A percentile compares a stretch with the other conserved stretches of the same genome.
phyloP scores from a whole-genome alignment of 2,329 filamentous ascomycete genomes.

The Xylariaceae sp. region DNA sequence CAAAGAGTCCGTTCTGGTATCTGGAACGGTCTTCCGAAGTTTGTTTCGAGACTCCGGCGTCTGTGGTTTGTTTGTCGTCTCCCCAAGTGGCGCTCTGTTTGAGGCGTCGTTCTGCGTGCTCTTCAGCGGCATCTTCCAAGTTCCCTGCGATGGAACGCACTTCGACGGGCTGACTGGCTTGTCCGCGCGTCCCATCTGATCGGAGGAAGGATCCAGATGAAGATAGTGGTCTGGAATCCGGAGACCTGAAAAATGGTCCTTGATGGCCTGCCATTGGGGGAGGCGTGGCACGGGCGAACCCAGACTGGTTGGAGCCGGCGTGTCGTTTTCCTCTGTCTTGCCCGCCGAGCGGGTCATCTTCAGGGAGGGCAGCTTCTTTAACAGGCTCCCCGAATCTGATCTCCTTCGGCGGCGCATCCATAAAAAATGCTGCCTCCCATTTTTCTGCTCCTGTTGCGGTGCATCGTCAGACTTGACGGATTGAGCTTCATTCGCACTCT shows the following conservation, averaged over 20 bases:
- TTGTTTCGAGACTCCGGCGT: slow-evolving; percentile 7
- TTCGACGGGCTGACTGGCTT: not conserved
- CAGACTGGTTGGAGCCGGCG: slow-evolving; percentile 12
- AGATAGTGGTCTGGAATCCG: slow-evolving; percentile 28
- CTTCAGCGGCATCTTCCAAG: not conserved
- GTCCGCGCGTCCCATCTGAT: slow-evolving; percentile 1
- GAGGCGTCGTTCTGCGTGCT: slow-evolving; percentile 7
- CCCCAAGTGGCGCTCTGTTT: slow-evolving; percentile 4
- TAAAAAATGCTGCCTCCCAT: slow-evolving; percentile 31
- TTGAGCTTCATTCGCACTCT: not conserved
- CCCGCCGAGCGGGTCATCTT: slow-evolving; percentile 17
- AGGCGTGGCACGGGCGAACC: slow-evolving; percentile 1
- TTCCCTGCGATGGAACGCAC: not conserved
- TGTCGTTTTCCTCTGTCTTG: slow-evolving; percentile 17
- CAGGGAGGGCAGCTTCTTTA: slow-evolving; percentile 9
- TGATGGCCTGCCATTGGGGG: not conserved
- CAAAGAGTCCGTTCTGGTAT: slow-evolving; percentile 32
- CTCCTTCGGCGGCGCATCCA: slow-evolving; percentile 27
- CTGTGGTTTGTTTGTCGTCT: slow-evolving; percentile 10
- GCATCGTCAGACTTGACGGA: slow-evolving; percentile 7
- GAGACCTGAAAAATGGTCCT: slow-evolving; percentile 27
- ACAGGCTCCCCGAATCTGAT: slow-evolving; percentile 25
- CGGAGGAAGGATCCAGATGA: slow-evolving; percentile 18
- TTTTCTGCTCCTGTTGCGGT: slow-evolving; percentile 16
- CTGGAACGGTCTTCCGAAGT: slow-evolving; percentile 4